These are phyloP conservation scores for Pichia sp. DNA, from an alignment of 1,139 yeast species.

Conservation along the genomic window DNA sequence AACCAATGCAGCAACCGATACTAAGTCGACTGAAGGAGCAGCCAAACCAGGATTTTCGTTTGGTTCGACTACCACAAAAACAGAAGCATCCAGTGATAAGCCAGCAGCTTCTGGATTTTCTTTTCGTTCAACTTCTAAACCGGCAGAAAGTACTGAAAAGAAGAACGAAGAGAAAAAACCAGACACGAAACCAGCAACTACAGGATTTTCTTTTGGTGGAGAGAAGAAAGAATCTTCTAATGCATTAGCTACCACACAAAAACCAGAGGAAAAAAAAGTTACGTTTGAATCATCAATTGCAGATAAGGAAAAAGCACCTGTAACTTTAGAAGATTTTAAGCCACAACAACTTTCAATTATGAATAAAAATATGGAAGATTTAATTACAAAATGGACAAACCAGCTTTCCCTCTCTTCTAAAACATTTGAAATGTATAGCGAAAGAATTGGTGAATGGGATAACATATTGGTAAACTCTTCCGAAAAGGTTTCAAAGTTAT, in stretches of 20 bases:
- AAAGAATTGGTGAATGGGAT: conserved; percentile 80
- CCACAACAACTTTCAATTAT: conserved; percentile 74
- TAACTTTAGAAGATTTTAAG: conserved; percentile 45
- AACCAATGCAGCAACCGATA: too few relatives aligned
- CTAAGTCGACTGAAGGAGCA: too few relatives aligned
- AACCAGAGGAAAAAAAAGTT: conserved; percentile 18
- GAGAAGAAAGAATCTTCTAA: conserved; percentile 21
- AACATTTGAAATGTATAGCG: conserved; percentile 73
- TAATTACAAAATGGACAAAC: conserved; percentile 88
- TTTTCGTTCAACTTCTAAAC: conserved; percentile 8
- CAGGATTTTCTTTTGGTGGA: too few relatives aligned
- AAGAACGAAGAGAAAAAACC: too few relatives aligned
- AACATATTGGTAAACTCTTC: conserved; percentile 77
- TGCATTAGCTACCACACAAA: conserved; percentile 10
- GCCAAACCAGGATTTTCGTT: too few relatives aligned
- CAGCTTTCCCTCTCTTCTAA: conserved; percentile 69
- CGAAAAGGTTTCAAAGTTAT: conserved; percentile 72
- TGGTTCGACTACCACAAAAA: too few relatives aligned
- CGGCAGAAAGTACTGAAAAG: too few relatives aligned
- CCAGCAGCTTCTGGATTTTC: not conserved
- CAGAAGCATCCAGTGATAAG: not conserved
- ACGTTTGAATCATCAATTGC: conserved; percentile 8
- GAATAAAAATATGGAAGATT: conserved; percentile 88
- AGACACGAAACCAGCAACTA: too few relatives aligned
- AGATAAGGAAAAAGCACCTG: conserved; percentile 11